Evolutionary conservation across 2,329 filamentous ascomycete species (phyloP), one percentile per base, ranked within the genome.

Genomic region (Colletotrichum acutatum): DNA sequence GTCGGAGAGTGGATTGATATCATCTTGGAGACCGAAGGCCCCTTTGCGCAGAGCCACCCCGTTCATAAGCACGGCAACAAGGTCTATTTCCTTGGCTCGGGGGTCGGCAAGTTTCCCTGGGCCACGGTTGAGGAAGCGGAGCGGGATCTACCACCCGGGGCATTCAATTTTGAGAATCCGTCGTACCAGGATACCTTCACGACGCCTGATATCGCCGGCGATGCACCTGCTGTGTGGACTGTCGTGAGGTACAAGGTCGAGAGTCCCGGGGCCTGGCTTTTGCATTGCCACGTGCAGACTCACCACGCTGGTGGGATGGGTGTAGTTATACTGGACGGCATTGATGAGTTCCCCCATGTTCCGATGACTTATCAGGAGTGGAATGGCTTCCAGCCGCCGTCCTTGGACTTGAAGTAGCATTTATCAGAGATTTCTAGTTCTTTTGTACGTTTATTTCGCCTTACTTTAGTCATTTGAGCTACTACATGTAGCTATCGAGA

Each of bases 201-300:
- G 2, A 68, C 66, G 8, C 66, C 59, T 0, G 66, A 68, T 3
- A 64, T 68, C n/a, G 66, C 66, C 2, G 66, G 66, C 1, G 16
- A 64, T 9, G 66, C 66, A 11, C 66, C 66, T 0, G 66, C 66
- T 16, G 66, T 68, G 2, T 69, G 85, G 85, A 77, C 85, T 57
- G 84, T 82, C 0, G 74, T 87, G 19, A 74, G 85, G 49, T 88
- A 88, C 70, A 82, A 86, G 58, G 83, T 84, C 1, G 78, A 81
- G 0, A 86, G 85, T 67, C 84, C 86, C 0, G 86, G 86, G 0
- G 82, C 85, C 0, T 88, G 83, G 70, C 76, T 88, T 61, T 74
- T 89, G 56, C 86, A 88, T 77, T 88, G 86, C 72, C 86, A 88
- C 76, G 84, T 88, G 22, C 81, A 86, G 74, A 82, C 80, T 8